Base-by-base conservation (phyloP, 192 early-diverging fungal species). In the Rhizophagus prolifer region DNA sequence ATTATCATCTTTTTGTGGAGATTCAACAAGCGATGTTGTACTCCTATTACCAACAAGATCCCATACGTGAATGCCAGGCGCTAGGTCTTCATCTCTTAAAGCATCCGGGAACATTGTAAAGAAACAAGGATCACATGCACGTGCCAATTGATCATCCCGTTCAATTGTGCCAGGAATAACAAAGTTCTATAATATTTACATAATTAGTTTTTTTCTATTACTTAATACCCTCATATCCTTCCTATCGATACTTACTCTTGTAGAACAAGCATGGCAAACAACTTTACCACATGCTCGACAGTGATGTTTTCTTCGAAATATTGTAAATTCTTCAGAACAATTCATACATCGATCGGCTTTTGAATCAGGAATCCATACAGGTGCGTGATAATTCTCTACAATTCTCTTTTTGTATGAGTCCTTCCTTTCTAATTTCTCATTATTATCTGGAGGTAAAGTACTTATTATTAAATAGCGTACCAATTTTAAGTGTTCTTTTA, bases 201-300 rank as follows among this genome's bases (percentile, higher is more conserved):
- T 72, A 80, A 61, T 28, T 63, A 74, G 38, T 47, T 28, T 28
- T 7, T 46, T 46, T 30, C 9, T 58, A 67, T 16, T 21, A 36
- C 16, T 59, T n/a, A 38, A 66, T 26, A 70, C 5, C 9, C 61
- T 62, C n/a, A 8, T 28, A 28, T 16, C 13, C 9, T 61, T 72
- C 28, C 26, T 28, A 28, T 16, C 0, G 78, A 16, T 30, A 73
- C 75, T 85, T 85, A 84, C 90, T n/a, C 89, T 84, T 72, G 88
- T 83, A 50, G 90, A 91, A 72, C 90, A 91, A 38, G 81, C 75
- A 75, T 90, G 87, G 81, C 94, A 95, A n/a, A 93, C 92, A 25
- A 95, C 85, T 72, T 90, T 90, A 25, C 94, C 94, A 77, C 94
- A 95, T 1, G 87, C 88, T 28, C 94, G 86, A 78, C 92, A 93